phyloP scores from a whole-genome alignment of 495 filamentous ascomycete genomes.

The Tuber magnatum region DNA sequence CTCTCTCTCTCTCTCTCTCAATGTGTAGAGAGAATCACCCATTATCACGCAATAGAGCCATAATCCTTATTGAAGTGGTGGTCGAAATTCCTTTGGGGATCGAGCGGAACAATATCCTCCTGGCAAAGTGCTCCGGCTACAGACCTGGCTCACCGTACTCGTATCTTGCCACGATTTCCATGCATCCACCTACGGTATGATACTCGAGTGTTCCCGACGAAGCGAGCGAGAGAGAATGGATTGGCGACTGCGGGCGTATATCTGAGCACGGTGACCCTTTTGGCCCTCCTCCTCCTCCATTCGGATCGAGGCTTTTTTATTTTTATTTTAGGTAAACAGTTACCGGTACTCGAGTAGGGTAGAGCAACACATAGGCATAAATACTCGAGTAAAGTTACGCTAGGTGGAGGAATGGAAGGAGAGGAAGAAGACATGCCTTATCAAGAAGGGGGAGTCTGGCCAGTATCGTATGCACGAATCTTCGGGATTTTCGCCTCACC shows the following conservation, averaged over 20 bases:
- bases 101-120: background rate
- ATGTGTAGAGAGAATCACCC: background rate
- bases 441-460: background rate
- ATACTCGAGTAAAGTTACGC: background rate
- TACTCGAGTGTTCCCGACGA: too few species aligned
- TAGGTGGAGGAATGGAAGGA: background rate
- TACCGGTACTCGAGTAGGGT: background rate
- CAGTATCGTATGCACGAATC: background rate
- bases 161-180: background rate
- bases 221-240: background rate
- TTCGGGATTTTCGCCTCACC: background rate
- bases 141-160: background rate
- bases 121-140: background rate
- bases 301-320: background rate
- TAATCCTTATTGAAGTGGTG: background rate
- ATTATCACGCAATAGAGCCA: background rate
- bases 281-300: background rate
- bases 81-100: background rate
- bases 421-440: background rate
- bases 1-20: background rate
- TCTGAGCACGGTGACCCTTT: background rate
- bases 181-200: too few species aligned
- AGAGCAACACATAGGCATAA: too few species aligned
- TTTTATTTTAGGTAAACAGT: background rate
- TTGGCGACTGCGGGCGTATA: background rate